Evolutionary conservation across 2,329 filamentous ascomycete genomes (phyloP).

Genomic region (Alternaria arborescens): DNA sequence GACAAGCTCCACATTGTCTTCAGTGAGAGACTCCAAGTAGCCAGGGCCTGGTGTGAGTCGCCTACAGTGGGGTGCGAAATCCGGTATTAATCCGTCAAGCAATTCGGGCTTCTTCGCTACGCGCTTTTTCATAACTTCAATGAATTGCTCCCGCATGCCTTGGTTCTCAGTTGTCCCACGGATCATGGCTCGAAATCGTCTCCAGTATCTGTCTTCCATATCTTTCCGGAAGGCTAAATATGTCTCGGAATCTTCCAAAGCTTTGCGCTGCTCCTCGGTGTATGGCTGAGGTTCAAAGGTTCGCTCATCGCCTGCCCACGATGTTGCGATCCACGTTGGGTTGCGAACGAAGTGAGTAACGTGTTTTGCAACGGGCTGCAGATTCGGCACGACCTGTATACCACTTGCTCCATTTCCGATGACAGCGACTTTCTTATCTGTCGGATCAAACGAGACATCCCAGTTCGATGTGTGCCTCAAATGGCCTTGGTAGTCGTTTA

Average conservation of each 20-base stretch:
- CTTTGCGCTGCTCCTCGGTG: constrained; percentile 61
- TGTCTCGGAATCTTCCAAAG: constrained; percentile 66
- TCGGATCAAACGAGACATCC: constrained; percentile 58
- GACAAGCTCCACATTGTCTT: constrained; percentile 54
- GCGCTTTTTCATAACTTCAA: constrained; percentile 50
- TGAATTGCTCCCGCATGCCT: constrained; percentile 42
- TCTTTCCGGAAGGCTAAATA: constrained; percentile 62
- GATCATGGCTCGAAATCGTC: constrained; percentile 53
- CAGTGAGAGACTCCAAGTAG: constrained; percentile 53
- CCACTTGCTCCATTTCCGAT: constrained; percentile 72
- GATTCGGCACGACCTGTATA: constrained; percentile 69
- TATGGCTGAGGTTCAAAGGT: constrained; percentile 56
- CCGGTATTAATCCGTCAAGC: constrained; percentile 54
- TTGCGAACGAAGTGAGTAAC: constrained; percentile 63
- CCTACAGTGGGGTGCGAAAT: constrained; percentile 45
- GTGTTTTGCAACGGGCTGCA: constrained; percentile 62
- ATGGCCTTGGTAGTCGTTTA: constrained; percentile 40
- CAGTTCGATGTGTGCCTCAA: constrained; percentile 44
- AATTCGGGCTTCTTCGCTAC: constrained; percentile 52
- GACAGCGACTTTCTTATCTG: constrained; percentile 66
- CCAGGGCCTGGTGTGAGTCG: constrained; percentile 48
- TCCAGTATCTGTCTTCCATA: constrained; percentile 67
- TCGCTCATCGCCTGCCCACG: constrained; percentile 58
- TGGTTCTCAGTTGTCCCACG: constrained; percentile 49
- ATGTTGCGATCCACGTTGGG: constrained; percentile 66